These are phyloP conservation scores for Codiaeum variegatum DNA, from an alignment of 441 rosid species.

Conservation along the genomic window DNA sequence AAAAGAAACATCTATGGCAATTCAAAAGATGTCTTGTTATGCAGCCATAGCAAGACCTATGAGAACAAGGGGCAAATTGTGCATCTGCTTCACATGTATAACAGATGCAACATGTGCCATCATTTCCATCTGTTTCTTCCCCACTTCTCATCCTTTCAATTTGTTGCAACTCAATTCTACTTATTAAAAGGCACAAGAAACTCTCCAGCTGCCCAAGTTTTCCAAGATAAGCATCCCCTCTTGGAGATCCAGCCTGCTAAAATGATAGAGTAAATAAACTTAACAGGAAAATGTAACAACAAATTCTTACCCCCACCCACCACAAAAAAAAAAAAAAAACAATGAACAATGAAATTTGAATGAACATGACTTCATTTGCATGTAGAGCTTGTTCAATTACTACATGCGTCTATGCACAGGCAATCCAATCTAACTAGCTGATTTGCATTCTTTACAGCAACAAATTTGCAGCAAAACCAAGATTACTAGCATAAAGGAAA, in stretches of 20 bases:
- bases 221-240: constrained; percentile 48
- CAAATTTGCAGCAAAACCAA: background rate
- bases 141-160: constrained; percentile 26
- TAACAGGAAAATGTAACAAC: background rate
- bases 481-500: background rate
- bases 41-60: constrained; percentile 89
- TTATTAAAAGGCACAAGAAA: constrained; percentile 57
- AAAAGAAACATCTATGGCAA: constrained; percentile 92
- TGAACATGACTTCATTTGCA: background rate
- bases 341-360: background rate
- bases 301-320: background rate
- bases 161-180: constrained; percentile 43
- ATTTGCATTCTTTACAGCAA: background rate
- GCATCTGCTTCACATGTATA: constrained; percentile 66
- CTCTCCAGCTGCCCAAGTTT: constrained; percentile 64
- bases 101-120: constrained; percentile 82
- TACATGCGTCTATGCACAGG: background rate
- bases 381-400: background rate
- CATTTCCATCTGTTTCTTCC: constrained; percentile 47
- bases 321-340: too few relatives aligned
- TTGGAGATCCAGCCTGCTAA: constrained; percentile 60
- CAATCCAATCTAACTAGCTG: background rate
- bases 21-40: constrained; percentile 90
- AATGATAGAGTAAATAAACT: background rate
- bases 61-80: constrained; percentile 78